Base-by-base conservation (phyloP, 768 basidiomycete species). In the Gelatoporia subvermispora region DNA sequence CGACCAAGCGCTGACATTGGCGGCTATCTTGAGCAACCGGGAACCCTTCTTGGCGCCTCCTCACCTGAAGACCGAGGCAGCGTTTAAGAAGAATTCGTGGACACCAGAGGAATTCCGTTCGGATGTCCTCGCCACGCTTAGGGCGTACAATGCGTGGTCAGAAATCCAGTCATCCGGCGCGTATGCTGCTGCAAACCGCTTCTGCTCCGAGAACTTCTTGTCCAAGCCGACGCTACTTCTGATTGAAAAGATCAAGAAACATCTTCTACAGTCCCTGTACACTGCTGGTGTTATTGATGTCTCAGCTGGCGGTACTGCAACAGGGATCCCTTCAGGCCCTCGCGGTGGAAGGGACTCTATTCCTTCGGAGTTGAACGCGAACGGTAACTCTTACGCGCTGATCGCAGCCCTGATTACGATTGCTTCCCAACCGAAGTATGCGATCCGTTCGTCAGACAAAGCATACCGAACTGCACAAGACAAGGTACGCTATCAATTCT, bases 381-480 rank as follows among this genome's bases (percentile, higher is more conserved):
- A 93, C 56, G 76, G 76, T n/a, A 72, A 84, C 43, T 88, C 84
- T 20, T 62, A 83, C 15, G 88, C 93, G 10, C 67, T 96, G 21
- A 69, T 95, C 23, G 82, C 88, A 11, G 91, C 85, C 8, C 72
- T 97, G 45, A 88, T 96, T 60, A 81, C 91, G 9, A 78, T 89
- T 44, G 91, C 90, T 0, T 81, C 80, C 2, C 91, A 94, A 59
- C 93, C 93, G 20, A 93, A 94, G 65, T 95, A 93, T 64, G 93
- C 88, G 3, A 77, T 95, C 45, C 73, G 86, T 44, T 81, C 79
- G 5, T 77, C 82, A 1, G 84, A 84, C 38, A 81, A 73, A 62
- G 74, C 73, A 5, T 79, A 79, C 50, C 75, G 91, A 38, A 95
- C 93, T 2, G 73, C 80, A 15, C 78, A 81, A 47, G 93, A 96